A percentile compares a stretch with the other conserved stretches of the same genome.
Evolutionary conservation across 108 stramenopile species (phyloP).

Genomic region (Fragilaria crotonensis): DNA sequence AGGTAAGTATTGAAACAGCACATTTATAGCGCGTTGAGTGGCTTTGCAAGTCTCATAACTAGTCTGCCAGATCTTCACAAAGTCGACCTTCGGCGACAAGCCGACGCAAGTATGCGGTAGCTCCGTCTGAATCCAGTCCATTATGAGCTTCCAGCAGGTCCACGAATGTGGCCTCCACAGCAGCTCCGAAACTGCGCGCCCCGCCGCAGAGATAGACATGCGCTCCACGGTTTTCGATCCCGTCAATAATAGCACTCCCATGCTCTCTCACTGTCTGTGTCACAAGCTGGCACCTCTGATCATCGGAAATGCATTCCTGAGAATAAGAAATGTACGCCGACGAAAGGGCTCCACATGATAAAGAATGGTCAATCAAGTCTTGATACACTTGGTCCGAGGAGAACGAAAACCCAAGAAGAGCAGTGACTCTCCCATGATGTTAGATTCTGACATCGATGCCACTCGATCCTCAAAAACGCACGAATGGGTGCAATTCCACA

Average conservation of each 20-base stretch:
- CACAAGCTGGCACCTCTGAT: constrained; percentile 30
- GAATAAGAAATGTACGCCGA: constrained; percentile 31
- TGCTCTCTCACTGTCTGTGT: constrained; percentile 28
- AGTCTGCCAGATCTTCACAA: constrained; percentile 52
- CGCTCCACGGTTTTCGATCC: constrained; percentile 38
- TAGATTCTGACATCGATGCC: constrained; percentile 6
- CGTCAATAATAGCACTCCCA: constrained; percentile 25
- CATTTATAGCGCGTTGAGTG: no score
- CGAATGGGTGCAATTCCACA: constrained; percentile 69
- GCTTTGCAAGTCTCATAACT: neutral
- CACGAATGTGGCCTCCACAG: constrained; percentile 37
- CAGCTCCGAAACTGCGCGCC: constrained; percentile 56
- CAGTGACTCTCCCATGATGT: constrained; percentile 29
- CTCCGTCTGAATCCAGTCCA: constrained; percentile 32
- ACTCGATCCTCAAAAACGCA: constrained; percentile 61
- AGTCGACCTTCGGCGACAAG: constrained; percentile 36
- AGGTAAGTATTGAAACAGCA: no score
- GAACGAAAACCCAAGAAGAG: constrained; percentile 56
- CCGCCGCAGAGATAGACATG: constrained; percentile 58
- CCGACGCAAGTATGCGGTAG: constrained; percentile 39
- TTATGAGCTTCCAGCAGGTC: constrained; percentile 44
- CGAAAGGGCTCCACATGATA: constrained; percentile 30
- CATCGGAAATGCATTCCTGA: constrained; percentile 14
- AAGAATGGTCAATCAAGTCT: constrained; percentile 29
- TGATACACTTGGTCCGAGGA: constrained; percentile 51